Percentiles rank a stretch among this genome's conserved stretches.
Conservation (phyloP, 116 monocot genomes). For the Cymodocea nodosa region DNA sequence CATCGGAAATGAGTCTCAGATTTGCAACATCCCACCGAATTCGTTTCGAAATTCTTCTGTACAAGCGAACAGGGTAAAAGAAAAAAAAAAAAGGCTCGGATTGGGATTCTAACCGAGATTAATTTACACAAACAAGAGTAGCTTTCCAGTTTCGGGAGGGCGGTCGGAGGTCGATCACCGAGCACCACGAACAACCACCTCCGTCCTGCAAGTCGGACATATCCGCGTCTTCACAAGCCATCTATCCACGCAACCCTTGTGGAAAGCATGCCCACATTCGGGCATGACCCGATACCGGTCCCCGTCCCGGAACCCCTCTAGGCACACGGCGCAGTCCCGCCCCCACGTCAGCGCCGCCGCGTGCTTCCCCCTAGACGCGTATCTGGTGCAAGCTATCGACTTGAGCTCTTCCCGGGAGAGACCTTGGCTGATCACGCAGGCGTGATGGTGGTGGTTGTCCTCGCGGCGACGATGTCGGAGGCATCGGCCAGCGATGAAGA, state of each 20-base stretch:
- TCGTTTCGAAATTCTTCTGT: too few relatives aligned
- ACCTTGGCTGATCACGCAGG: conserved; percentile 2
- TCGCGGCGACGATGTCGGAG: conserved; percentile 34
- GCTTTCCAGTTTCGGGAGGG: background rate
- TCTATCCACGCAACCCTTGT: conserved; percentile 53
- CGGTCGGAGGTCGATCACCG: background rate
- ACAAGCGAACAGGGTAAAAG: too few relatives aligned
- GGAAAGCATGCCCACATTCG: conserved; percentile 53
- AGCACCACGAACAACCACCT: conserved; percentile 1
- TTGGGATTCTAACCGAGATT: too few relatives aligned
- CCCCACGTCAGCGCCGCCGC: conserved; percentile 8
- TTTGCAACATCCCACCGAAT: too few relatives aligned
- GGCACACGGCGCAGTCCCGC: conserved; percentile 56
- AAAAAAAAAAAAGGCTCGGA: too few relatives aligned
- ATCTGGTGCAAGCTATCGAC: conserved; percentile 23
- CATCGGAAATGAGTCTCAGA: too few relatives aligned
- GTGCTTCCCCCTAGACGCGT: conserved; percentile 2
- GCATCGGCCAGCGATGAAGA: conserved; percentile 39
- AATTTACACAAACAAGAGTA: too few relatives aligned
- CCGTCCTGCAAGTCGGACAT: conserved; percentile 59
- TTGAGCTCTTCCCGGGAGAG: conserved; percentile 35
- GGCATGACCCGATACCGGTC: conserved; percentile 50
- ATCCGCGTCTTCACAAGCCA: conserved; percentile 44
- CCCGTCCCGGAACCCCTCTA: conserved; percentile 44
- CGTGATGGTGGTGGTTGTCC: background rate